Conservation (phyloP, 2,329 filamentous ascomycete species). For the Fusarium redolens region DNA sequence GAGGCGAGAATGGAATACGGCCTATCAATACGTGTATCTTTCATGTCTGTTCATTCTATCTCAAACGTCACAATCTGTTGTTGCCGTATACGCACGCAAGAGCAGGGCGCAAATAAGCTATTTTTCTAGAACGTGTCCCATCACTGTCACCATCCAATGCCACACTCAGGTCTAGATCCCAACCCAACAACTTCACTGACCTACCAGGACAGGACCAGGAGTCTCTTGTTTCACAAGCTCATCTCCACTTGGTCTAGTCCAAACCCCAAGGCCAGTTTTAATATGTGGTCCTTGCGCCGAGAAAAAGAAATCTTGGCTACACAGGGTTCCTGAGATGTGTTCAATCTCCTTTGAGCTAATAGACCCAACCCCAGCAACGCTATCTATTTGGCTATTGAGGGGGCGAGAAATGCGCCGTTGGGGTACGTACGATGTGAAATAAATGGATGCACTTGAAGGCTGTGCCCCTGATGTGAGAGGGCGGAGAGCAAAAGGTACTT, state of each 20-base stretch:
- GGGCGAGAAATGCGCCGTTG: slow-evolving; percentile 2
- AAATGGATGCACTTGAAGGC: not conserved
- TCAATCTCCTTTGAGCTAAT: not conserved
- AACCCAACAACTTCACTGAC: not conserved
- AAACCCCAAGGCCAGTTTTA: not conserved
- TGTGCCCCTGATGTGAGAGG: not conserved
- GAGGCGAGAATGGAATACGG: not conserved
- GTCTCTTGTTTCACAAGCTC: not conserved
- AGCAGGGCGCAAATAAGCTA: not conserved
- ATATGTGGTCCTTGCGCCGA: slow-evolving; percentile 11
- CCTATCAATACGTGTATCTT: not conserved
- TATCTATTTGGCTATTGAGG: not conserved
- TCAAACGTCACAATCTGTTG: not conserved
- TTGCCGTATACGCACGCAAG: not conserved
- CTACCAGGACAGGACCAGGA: not conserved
- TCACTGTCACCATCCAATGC: not conserved
- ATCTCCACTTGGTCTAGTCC: not conserved
- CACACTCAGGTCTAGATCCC: not conserved
- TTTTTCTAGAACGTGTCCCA: not conserved
- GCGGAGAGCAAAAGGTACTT: not conserved
- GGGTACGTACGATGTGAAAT: not conserved
- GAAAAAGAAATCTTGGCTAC: slow-evolving; percentile 1
- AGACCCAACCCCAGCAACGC: not conserved
- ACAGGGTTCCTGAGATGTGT: not conserved
- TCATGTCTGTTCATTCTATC: not conserved